Base-by-base conservation (phyloP, 2,329 filamentous ascomycete species). In the Sordariomycetes sp. region DNA sequence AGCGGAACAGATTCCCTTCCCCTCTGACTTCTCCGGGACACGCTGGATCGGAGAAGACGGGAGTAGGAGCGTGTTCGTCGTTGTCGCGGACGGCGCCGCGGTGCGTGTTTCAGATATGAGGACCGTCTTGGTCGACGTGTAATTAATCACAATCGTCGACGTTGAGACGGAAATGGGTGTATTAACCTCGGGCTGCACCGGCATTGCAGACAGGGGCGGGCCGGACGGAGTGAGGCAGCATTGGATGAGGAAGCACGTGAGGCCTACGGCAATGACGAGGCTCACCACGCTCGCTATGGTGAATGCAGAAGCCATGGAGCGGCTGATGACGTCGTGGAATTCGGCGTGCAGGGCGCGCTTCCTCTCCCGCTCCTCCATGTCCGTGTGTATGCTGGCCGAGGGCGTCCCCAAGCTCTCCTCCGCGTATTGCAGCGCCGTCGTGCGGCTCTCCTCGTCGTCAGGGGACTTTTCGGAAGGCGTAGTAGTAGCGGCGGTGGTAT, bases 341-440 rank as follows among this genome's bases (percentile, higher is more conserved):
- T 50, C 45, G n/a, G 20, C 45, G 45, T 24, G n/a, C 5, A 22
- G 10, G 20, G 45, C 45, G 10, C 20, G n/a, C 45, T 20, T 50
- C 45, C 12, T 50, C 45, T 50, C 45, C 2, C 45, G 45, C 45
- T 50, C 45, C 45, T 10, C 45, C 20, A 22, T 20, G n/a, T 24
- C 20, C 20, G n/a, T 20, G 20, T 50, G 45, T 22, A 53, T 45
- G 53, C 34, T 39, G 2, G 51, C 56, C 28, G 72, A 74, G 4
- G 76, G 76, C 39, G 68, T 74, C 53, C 68, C 68, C 50, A 79
- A 71, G 56, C 70, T 73, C 62, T 78, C 68, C 53, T 78, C 75
- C 24, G 76, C 74, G 61, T 80, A 79, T 57, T 73, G 69, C 28
- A 78, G 71, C 24, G 76, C 77, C 12, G 51, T 50, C 35, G 25